A percentile compares a stretch with the other conserved stretches of the same genome.
These are phyloP conservation scores for Cercospora sesami DNA, from an alignment of 2,329 filamentous ascomycete species.

Conservation along the genomic window DNA sequence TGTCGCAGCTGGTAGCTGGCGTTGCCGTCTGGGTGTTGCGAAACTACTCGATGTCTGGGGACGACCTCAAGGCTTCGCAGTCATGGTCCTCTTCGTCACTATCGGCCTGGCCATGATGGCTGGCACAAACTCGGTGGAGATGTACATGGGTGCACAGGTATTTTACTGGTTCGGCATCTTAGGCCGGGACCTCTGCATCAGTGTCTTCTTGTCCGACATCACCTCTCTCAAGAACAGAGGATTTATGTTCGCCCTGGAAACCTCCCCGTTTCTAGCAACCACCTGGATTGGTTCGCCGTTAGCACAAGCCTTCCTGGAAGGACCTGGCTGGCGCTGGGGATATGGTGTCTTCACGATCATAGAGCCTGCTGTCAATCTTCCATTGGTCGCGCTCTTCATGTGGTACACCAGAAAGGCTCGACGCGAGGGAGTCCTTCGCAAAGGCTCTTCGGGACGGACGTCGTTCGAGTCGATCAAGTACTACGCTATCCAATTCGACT, in stretches of 20 bases:
- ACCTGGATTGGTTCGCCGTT: slow-evolving; percentile 13
- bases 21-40: slow-evolving; percentile 55
- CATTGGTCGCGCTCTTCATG: slow-evolving; percentile 1
- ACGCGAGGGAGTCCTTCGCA: not conserved
- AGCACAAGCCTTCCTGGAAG: not conserved
- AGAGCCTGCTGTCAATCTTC: slow-evolving; percentile 46
- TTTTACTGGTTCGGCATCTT: slow-evolving; percentile 35
- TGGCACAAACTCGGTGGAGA: slow-evolving; percentile 57
- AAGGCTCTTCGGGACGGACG: slow-evolving; percentile 2
- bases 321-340: slow-evolving; percentile 10
- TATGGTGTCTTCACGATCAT: slow-evolving; percentile 14
- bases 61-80: slow-evolving; percentile 61
- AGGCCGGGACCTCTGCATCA: slow-evolving; percentile 61
- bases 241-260: slow-evolving; percentile 62
- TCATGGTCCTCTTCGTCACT: slow-evolving; percentile 55
- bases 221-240: slow-evolving; percentile 66
- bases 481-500: slow-evolving; percentile 10
- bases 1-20: slow-evolving; percentile 2
- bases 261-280: slow-evolving; percentile 65
- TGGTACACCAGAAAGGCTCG: slow-evolving; percentile 3
- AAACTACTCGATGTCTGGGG: slow-evolving; percentile 69
- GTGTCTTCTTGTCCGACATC: slow-evolving; percentile 68
- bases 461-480: slow-evolving; percentile 2
- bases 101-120: slow-evolving; percentile 66
- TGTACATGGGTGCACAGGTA: slow-evolving; percentile 15